These are phyloP conservation scores for Fusarium nanum DNA, from an alignment of 2,329 filamentous ascomycete genomes.

Conservation along the genomic window DNA sequence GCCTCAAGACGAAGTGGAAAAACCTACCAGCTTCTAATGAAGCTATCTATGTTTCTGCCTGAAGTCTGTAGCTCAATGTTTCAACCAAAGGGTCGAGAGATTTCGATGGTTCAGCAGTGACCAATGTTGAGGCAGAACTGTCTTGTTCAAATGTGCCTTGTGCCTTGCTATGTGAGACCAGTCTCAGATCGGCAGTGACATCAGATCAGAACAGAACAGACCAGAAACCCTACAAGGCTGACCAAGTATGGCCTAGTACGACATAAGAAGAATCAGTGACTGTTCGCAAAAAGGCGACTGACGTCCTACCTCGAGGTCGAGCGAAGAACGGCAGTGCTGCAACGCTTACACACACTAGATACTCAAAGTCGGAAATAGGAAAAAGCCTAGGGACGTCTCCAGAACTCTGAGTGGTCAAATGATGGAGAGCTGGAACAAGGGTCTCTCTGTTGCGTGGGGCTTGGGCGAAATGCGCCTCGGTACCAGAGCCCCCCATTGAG, in stretches of 20 bases:
- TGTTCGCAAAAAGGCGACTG: slow-evolving; percentile 4
- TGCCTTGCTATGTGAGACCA: slow-evolving; percentile 30
- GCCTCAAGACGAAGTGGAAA: slow-evolving; percentile 46
- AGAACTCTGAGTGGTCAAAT: slow-evolving; percentile 37
- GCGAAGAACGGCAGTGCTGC: slow-evolving; percentile 29
- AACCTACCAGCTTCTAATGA: slow-evolving; percentile 32
- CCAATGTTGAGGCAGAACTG: slow-evolving; percentile 6
- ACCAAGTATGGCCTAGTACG: slow-evolving; percentile 15
- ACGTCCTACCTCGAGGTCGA: slow-evolving; percentile 26
- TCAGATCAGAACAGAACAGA: slow-evolving; percentile 15
- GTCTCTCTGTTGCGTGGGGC: slow-evolving; percentile 40
- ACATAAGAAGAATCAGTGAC: not conserved
- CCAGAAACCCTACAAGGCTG: slow-evolving; percentile 44
- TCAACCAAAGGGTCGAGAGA: slow-evolving; percentile 18
- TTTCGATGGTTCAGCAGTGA: slow-evolving; percentile 6
- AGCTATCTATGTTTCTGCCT: slow-evolving; percentile 21
- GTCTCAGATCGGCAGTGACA: slow-evolving; percentile 43
- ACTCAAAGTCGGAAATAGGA: slow-evolving; percentile 29
- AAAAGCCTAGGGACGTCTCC: slow-evolving; percentile 37
- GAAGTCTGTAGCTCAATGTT: slow-evolving; percentile 11
- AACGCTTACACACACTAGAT: slow-evolving; percentile 14
- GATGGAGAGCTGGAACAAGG: slow-evolving; percentile 40
- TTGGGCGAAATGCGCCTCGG: slow-evolving; percentile 45
- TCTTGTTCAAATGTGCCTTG: slow-evolving; percentile 27
- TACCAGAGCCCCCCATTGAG: slow-evolving; percentile 41